Evolutionary conservation across 768 basidiomycete species (phyloP), one percentile per base, ranked within the genome.

Genomic region (Serendipita vermifera): DNA sequence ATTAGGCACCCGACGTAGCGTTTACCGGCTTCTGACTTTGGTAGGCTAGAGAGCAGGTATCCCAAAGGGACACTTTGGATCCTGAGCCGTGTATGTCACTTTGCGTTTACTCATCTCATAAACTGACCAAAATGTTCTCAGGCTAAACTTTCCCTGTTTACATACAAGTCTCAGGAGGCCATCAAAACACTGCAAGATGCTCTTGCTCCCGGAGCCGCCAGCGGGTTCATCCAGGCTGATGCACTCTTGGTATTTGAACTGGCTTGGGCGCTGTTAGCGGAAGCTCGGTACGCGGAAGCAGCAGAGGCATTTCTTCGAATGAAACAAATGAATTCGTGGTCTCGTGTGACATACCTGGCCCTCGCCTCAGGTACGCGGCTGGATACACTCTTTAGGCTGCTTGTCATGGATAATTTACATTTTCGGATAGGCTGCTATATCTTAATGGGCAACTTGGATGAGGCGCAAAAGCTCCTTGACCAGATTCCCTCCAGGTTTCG

Each of bases 141-240:
- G 83, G 85, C 82, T 2, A 87, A 86, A 63, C 79, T 87, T 15
- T 68, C 80, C 55, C 81, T 83, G n/a, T 83, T 88, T 81, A 75
- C 78, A 1, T 66, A 73, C 51, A 75, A 87, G 60, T 70, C 82
- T 0, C 71, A 76, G n/a, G 77, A 73, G 5, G 84, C 87, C 1
- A 87, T 88, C 24, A 64, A 68, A 17, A 77, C 80, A 1, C 67
- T 89, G 15, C 73, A 75, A 62, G 73, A 70, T 11, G 83, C 82
- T 2, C 68, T 89, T 33, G 69, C 71, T 22, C 73, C 77, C 0
- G 75, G 72, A n/a, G 13, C 59, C 62, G 29, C 68, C 72, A 7
- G 73, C 59, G 71, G 73, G 0, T 88, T 87, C 64, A 73, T 70
- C 15, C 84, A 88, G 64, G 86, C 83, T 0, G 85, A 87, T 64